Percentiles rank a stretch among this genome's conserved stretches.
These are phyloP conservation scores for Excoecaria agallocha DNA, from an alignment of 345 rosid species.

Conservation along the genomic window DNA sequence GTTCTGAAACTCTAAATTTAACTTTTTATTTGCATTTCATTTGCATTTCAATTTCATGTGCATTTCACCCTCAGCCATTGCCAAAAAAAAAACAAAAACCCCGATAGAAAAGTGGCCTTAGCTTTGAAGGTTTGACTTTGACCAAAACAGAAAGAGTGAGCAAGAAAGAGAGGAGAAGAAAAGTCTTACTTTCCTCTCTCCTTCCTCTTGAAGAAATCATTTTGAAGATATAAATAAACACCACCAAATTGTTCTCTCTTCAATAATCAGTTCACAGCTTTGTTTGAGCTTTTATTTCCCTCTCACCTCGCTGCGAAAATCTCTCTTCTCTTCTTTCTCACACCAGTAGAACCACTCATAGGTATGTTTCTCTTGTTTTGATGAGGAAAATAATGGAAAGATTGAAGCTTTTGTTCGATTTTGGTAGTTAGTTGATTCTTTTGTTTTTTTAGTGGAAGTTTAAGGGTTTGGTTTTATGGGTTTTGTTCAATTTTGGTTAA, in stretches of 20 bases:
- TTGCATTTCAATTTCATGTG: constrained; percentile 9
- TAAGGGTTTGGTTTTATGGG: neutral
- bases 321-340: constrained; percentile 3
- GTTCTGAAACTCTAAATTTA: constrained; percentile 13
- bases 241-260: constrained; percentile 11
- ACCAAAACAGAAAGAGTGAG: constrained; percentile 21
- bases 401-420: neutral
- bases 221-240: constrained; percentile 19
- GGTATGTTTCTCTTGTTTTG: constrained; percentile 21
- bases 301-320: neutral
- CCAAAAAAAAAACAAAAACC: neutral
- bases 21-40: constrained; percentile 10
- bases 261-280: constrained; percentile 12
- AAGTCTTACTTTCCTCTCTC: constrained; percentile 64
- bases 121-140: constrained; percentile 62
- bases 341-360: neutral
- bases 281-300: neutral
- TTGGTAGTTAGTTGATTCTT: neutral
- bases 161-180: constrained; percentile 40
- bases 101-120: constrained; percentile 13
- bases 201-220: constrained; percentile 37
- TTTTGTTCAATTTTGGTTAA: constrained; percentile 5
- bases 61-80: neutral
- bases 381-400: neutral
- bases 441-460: neutral